Percentiles rank a stretch among this genome's conserved stretches.
These are phyloP conservation scores for Tylopilus sp. DNA, from an alignment of 768 basidiomycete species.

Conservation along the genomic window DNA sequence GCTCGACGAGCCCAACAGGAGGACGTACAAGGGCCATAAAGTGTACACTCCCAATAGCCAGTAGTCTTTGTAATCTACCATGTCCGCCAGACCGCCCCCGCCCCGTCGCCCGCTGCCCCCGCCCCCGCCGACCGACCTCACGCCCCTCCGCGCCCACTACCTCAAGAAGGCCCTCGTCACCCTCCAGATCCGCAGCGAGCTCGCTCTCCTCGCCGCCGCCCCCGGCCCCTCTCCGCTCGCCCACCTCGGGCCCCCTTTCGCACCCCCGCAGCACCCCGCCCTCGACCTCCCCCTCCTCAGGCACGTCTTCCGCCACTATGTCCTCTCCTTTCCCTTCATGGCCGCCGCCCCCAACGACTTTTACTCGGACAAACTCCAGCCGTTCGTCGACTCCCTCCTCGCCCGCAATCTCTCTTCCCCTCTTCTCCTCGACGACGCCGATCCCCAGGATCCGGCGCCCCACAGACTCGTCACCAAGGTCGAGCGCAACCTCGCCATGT, in stretches of 20 bases:
- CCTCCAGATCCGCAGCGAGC: constrained; percentile 80
- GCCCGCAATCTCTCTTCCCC: constrained; percentile 68
- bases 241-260: constrained; percentile 86
- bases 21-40: constrained; percentile 32
- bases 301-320: constrained; percentile 88
- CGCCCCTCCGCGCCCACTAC: constrained; percentile 92
- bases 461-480: constrained; percentile 70
- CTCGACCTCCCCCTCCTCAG: constrained; percentile 85
- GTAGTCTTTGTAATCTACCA: constrained; percentile 12
- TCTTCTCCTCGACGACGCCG: constrained; percentile 49
- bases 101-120: constrained; percentile 2
- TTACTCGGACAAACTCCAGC: constrained; percentile 93
- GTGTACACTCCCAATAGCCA: constrained; percentile 30
- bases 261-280: constrained; percentile 58
- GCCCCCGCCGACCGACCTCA: constrained; percentile 39
- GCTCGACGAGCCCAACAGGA: constrained; percentile 34
- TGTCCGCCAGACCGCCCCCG: constrained; percentile 6
- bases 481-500: constrained; percentile 81
- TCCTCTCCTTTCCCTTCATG: constrained; percentile 95
- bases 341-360: constrained; percentile 85
- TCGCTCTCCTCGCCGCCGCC: constrained; percentile 59
- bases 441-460: constrained; percentile 56
- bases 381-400: constrained; percentile 81
- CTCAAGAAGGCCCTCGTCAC: constrained; percentile 94
- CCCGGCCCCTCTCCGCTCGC: constrained; percentile 64